Evolutionary conservation across 257 asterid species (phyloP), one percentile per base, ranked within the genome.

Genomic region (Leptodermis oblonga): DNA sequence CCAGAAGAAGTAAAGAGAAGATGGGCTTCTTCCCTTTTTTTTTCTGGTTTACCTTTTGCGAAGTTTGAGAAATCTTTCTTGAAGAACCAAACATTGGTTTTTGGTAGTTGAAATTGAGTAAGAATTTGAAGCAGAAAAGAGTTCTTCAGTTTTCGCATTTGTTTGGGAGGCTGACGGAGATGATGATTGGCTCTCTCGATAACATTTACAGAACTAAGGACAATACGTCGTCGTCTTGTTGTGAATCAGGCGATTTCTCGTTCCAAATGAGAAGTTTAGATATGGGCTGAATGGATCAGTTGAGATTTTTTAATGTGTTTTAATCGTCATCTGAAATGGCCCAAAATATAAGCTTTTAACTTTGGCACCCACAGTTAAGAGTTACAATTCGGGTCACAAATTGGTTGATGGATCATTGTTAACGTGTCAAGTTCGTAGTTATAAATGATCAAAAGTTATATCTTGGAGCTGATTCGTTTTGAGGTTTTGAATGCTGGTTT

Each of bases 11-110:
- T 26, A 17, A 5, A 26, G 42, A 42, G 33, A 51, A 3, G 15
- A 34, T 42, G 14, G 20, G 26, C 11, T 6, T 14, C 3, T 22
- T 1, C 30, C 1, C 76, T 5, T 18, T 13, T 11, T 25, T 33
- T 1, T 36, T 23, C 2, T 17, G 7, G 39, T 69, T n/a, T n/a
- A 86, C 98, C 96, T 84, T 90, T 71, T 80, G 83, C 20, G 92
- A 73, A 76, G 74, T 58, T 8, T 79, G 83, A 69, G 84, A 80
- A 68, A 80, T 68, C 75, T 61, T 82, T 70, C 73, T 81, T 58
- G 61, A 75, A 65, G 90, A 76, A 84, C 76, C 79, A 85, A 80
- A 77, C 56, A 75, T 82, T 22, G 55, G 61, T 17, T 37, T 54
- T 33, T 64, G 64, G 62, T 36, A 11, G 53, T 30, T 51, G 11